Percentiles rank a stretch among this genome's conserved stretches.
phyloP scores from a whole-genome alignment of 75 land plant genomes.

The Selaginella tamariscina region DNA sequence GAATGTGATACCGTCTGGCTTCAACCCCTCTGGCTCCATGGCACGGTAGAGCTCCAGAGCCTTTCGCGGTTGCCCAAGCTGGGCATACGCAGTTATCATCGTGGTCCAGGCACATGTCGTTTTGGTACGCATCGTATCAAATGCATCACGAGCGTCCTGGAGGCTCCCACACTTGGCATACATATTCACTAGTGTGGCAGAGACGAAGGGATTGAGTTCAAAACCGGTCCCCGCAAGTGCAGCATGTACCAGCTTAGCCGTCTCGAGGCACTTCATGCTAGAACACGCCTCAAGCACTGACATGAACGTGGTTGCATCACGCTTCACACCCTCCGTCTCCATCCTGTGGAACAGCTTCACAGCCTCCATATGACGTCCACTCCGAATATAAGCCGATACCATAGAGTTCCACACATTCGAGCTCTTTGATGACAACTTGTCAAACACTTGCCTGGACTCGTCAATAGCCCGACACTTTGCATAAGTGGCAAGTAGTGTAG shows the following conservation, averaged over 20 bases:
- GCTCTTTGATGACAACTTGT: neutral
- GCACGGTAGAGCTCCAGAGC: neutral
- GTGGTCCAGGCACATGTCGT: neutral
- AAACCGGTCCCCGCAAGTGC: neutral
- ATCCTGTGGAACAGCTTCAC: neutral
- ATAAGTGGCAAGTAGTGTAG: neutral
- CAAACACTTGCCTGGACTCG: neutral
- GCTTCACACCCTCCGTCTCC: slow-evolving; percentile 35
- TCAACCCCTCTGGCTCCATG: neutral
- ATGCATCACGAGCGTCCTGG: neutral
- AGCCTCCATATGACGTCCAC: neutral
- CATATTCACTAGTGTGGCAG: slow-evolving; percentile 4
- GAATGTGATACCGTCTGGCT: slow-evolving; percentile 1
- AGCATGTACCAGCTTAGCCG: neutral
- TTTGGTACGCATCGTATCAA: neutral
- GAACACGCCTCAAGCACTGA: neutral
- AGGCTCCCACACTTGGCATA: slow-evolving; percentile 7
- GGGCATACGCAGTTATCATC: slow-evolving; percentile 3
- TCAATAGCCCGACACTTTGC: neutral
- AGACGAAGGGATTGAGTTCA: neutral
- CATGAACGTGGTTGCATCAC: neutral
- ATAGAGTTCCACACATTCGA: neutral
- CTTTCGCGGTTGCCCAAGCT: neutral
- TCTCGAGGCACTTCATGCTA: neutral
- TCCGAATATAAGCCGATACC: neutral